Conservation (phyloP, 441 rosid species). For the Mallotus japonicus region DNA sequence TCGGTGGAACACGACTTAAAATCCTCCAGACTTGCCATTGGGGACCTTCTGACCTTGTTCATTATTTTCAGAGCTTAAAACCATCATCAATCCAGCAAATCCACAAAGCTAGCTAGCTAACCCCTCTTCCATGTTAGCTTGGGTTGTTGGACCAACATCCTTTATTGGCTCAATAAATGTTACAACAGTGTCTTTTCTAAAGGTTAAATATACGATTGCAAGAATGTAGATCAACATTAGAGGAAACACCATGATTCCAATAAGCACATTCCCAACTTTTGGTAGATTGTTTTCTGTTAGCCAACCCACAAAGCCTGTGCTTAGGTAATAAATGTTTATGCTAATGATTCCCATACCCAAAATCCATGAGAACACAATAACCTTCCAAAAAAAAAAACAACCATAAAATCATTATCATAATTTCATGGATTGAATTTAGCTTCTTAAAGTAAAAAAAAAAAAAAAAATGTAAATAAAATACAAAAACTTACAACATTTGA, state of each 20-base stretch:
- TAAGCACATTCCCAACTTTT: slow-evolving; percentile 37
- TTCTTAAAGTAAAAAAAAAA: too few species aligned
- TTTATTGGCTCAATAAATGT: slow-evolving; percentile 44
- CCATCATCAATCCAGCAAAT: too few species aligned
- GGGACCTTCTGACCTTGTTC: too few species aligned
- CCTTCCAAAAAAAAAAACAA: slow-evolving; percentile 13
- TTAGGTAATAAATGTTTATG: slow-evolving; percentile 58
- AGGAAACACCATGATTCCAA: slow-evolving; percentile 59
- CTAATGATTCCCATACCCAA: slow-evolving; percentile 54
- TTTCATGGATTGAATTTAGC: too few species aligned
- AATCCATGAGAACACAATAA: slow-evolving; percentile 59
- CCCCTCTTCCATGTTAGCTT: slow-evolving; percentile 30
- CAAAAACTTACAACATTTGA: slow-evolving; percentile 41
- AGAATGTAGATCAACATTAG: slow-evolving; percentile 49
- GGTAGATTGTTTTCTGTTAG: slow-evolving; percentile 44
- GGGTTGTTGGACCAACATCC: slow-evolving; percentile 4
- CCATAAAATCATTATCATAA: neutral
- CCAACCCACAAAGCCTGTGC: slow-evolving; percentile 59
- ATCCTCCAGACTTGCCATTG: too few species aligned
- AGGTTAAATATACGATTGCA: slow-evolving; percentile 45
- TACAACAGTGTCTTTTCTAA: slow-evolving; percentile 42
- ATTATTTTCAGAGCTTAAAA: too few species aligned
- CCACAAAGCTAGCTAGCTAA: neutral
- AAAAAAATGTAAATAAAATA: too few species aligned
- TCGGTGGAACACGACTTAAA: too few species aligned